Conservation (phyloP, 2,329 filamentous ascomycete species). For the Cladosporium velox region DNA sequence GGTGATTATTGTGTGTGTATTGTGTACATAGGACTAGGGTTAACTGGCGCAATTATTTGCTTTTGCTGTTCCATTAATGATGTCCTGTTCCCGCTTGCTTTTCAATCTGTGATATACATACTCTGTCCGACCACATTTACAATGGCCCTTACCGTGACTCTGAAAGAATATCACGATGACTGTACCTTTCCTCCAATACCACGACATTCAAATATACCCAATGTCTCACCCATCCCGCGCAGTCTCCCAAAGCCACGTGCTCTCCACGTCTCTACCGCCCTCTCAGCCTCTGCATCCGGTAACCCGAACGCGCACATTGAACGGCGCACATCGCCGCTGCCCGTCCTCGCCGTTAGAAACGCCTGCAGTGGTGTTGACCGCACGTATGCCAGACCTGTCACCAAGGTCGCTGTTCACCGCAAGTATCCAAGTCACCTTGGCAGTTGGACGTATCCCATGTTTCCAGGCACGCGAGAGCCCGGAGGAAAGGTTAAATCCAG, state of each 20-base stretch:
- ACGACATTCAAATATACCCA: background rate
- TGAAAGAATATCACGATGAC: background rate
- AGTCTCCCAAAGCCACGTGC: background rate
- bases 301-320: background rate
- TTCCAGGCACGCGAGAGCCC: background rate
- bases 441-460: background rate
- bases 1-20: slow-evolving; percentile 15
- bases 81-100: background rate
- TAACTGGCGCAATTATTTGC: slow-evolving; percentile 15
- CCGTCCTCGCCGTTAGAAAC: background rate
- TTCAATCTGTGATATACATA: background rate
- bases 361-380: background rate
- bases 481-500: background rate
- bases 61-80: slow-evolving; percentile 13
- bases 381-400: background rate
- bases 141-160: background rate
- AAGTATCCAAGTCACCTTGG: slow-evolving; percentile 6
- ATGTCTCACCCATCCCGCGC: background rate
- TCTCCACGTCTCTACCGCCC: background rate
- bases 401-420: background rate
- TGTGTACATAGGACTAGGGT: slow-evolving; percentile 20
- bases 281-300: background rate
- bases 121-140: background rate
- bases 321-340: background rate
- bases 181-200: background rate